Percentiles rank a stretch among this genome's conserved stretches.
phyloP scores from a whole-genome alignment of 1,284 basidiomycete genomes.

The Coniferiporia sulphurascens region DNA sequence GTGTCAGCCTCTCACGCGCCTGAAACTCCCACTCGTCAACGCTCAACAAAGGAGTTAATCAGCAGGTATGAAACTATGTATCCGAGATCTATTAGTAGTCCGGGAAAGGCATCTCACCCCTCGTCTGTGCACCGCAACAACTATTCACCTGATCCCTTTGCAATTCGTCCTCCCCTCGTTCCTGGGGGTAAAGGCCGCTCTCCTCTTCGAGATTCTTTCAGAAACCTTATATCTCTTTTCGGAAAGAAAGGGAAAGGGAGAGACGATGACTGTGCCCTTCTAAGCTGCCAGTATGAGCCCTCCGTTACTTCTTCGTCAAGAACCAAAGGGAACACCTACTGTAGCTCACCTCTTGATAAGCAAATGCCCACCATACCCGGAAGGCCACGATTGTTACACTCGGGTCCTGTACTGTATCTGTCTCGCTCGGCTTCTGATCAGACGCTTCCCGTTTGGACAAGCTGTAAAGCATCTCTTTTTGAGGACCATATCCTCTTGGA shows the following conservation, averaged over 20 bases:
- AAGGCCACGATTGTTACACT: slow-evolving; percentile 23
- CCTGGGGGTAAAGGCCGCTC: slow-evolving; percentile 31
- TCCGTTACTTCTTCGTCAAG: neutral
- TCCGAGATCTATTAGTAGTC: slow-evolving; percentile 1
- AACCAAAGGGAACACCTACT: neutral
- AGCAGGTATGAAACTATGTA: slow-evolving; percentile 39
- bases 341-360: neutral
- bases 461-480: slow-evolving; percentile 47
- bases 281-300: slow-evolving; percentile 9
- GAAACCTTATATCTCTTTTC: slow-evolving; percentile 59
- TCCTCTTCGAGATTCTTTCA: slow-evolving; percentile 59
- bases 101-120: neutral
- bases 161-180: slow-evolving; percentile 16
- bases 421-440: slow-evolving; percentile 28
- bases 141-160: neutral
- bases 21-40: slow-evolving; percentile 2
- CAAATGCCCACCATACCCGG: neutral
- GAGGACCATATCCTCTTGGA: slow-evolving; percentile 42
- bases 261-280: slow-evolving; percentile 24
- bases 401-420: slow-evolving; percentile 48
- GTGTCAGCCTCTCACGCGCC: neutral
- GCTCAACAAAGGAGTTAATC: slow-evolving; percentile 36
- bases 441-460: slow-evolving; percentile 46
- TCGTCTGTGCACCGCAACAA: slow-evolving; percentile 9
- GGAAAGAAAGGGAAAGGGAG: slow-evolving; percentile 44